A percentile compares a stretch with the other conserved stretches of the same genome.
phyloP scores from a whole-genome alignment of 108 stramenopile species.

The Cyclotella sp. region DNA sequence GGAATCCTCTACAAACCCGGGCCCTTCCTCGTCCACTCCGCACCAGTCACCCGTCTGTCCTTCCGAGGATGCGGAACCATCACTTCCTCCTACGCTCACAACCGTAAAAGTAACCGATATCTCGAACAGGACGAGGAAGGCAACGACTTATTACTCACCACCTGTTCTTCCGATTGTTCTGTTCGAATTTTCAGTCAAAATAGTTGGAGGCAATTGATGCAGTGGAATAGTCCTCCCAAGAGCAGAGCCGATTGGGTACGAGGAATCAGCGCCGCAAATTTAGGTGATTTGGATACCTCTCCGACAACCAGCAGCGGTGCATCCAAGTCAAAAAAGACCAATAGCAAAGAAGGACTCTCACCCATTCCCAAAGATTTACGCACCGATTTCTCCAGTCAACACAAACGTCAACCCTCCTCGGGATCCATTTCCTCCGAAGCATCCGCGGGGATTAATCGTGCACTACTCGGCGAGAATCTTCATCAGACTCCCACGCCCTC shows the following conservation, averaged over 20 bases:
- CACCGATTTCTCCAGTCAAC: constrained; percentile 7
- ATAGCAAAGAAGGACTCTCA: constrained; percentile 12
- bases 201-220: constrained; percentile 76
- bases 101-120: constrained; percentile 13
- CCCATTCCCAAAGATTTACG: constrained; percentile 30
- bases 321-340: constrained; percentile 38
- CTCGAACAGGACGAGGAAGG: constrained; percentile 52
- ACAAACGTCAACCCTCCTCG: constrained; percentile 14
- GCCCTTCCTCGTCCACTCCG: constrained; percentile 76
- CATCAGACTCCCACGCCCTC: constrained; percentile 27
- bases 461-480: constrained; percentile 22
- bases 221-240: constrained; percentile 76
- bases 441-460: constrained; percentile 30
- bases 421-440: constrained; percentile 23
- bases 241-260: constrained; percentile 83
- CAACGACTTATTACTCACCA: constrained; percentile 85
- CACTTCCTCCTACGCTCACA: constrained; percentile 54
- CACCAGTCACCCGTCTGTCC: constrained; percentile 74
- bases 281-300: constrained; percentile 83
- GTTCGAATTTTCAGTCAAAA: constrained; percentile 82
- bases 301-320: constrained; percentile 9
- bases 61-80: constrained; percentile 75
- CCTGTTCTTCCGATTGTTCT: constrained; percentile 61
- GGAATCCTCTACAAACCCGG: constrained; percentile 83
- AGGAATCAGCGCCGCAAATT: constrained; percentile 74